Base-by-base conservation (phyloP, 2,329 filamentous ascomycete species). In the Ophiostoma perfectum region DNA sequence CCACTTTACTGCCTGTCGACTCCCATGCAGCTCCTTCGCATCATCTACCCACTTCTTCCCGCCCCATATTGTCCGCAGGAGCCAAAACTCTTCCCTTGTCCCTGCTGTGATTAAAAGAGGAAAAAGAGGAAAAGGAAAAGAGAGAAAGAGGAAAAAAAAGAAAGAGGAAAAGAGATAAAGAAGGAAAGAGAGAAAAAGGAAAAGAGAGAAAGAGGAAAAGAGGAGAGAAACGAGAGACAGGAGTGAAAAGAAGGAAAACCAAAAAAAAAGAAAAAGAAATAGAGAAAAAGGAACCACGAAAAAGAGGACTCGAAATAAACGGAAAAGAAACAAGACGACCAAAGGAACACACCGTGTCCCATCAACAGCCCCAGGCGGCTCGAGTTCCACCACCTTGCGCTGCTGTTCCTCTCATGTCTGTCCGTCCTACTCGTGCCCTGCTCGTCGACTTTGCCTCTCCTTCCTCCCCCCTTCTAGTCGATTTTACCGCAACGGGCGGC, bases 401-500 rank as follows among this genome's bases (percentile, higher is more conserved):
- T 18, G 49, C 18, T 36, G 49, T 55, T 55, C n/a, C 18, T 55
- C n/a, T 38, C 49, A 55, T 27, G 18, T 55, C 18, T 64, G 47
- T 44, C 42, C 58, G 9, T 44, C 63, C 8, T 18, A 11, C 47
- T 38, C 55, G 38, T 60, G 38, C 27, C 55, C 55, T 60, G 55
- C 27, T 60, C 55, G 27, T 60, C 27, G n/a, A 27, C 55, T 60
- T 60, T 60, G 55, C 42, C 39, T 64, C 42, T 47, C 63, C 63
- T 44, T 47, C 62, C 11, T 39, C 27, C n/a, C 64, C 36, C 12
- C 36, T 52, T 39, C 64, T 66, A 41, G 45, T 55, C 45, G n/a
- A 18, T 67, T 62, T 63, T 64, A 8, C 63, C 63, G 63, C 63
- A 64, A 64, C 63, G 63, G 63, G 63, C 63, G 63, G 39, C 65